phyloP scores from a whole-genome alignment of 2,329 filamentous ascomycete genomes.

The Fonsecaea erecta region DNA sequence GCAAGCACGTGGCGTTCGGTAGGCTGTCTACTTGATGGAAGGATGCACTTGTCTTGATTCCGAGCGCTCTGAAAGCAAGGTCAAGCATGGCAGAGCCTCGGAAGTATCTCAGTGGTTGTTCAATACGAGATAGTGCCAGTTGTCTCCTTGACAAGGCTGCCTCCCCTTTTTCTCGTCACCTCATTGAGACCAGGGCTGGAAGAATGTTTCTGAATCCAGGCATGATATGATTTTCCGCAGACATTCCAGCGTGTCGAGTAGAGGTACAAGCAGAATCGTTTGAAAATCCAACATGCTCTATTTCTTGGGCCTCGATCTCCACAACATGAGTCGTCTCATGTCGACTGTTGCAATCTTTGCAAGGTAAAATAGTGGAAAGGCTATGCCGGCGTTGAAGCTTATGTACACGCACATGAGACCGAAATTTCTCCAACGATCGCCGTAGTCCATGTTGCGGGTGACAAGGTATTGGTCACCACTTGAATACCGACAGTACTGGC shows the following conservation, averaged over 20 bases:
- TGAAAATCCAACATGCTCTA: neutral
- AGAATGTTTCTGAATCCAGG: neutral
- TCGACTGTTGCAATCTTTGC: neutral
- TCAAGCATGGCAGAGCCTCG: no score
- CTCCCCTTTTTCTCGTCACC: neutral
- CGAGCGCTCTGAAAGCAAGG: neutral
- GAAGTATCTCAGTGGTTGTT: no score
- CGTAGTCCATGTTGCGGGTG: slow-evolving; percentile 57
- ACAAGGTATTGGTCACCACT: slow-evolving; percentile 48
- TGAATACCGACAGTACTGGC: slow-evolving; percentile 55
- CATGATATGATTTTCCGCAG: neutral
- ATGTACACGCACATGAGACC: slow-evolving; percentile 65
- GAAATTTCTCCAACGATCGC: slow-evolving; percentile 70
- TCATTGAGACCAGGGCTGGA: neutral
- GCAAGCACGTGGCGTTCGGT: neutral
- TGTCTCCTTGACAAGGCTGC: neutral
- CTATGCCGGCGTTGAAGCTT: slow-evolving; percentile 56
- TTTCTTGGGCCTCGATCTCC: neutral
- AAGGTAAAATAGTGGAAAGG: neutral
- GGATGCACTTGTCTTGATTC: neutral
- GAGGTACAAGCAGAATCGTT: neutral
- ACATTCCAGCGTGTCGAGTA: neutral
- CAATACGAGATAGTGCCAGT: neutral
- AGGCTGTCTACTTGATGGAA: neutral
- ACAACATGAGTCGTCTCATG: neutral